Base-by-base conservation (phyloP, 495 filamentous ascomycete genomes). In the Aspergillus panamensis region DNA sequence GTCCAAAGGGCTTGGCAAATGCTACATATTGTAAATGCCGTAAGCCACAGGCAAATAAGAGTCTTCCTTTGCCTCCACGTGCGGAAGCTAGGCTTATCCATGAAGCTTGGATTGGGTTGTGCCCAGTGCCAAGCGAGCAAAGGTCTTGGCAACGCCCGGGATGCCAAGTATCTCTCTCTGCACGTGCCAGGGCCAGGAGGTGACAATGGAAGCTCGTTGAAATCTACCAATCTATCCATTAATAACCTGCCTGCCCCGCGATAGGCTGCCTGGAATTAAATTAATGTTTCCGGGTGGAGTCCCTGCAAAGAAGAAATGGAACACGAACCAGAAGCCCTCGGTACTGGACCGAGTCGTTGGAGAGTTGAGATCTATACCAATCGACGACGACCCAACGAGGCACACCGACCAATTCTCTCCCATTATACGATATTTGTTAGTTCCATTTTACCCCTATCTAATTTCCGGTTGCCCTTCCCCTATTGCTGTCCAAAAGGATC, bases 111-210 rank as follows among this genome's bases (percentile, higher is more conserved):
- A 21, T 50, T 50, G 42, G 43, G 14, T 47, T 25, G 49, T 45
- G 30, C 29, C 32, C 44, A 19, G 53, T 35, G 53, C 53, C 53
- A 56, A 56, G 53, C 39, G 12, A 39, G 6, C 6, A 16, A 31
- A 1, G 21, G 20, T 29, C 56, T 52, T 58, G 55, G 55, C 47
- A 25, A 40, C 25, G 29, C 10, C 32, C 17, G 7, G 32, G 43
- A 39, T 37, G 45, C 55, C 52, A 54, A 57, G 55, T 29, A 14
- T 39, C 31, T 0, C 20, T 25, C 48, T 30, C 49, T 51, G 57
- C 61, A 63, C 61, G 61, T 63, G 61, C 61, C 30, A 32, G 50
- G 48, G 47, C 50, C 39, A 14, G 14, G 44, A 16, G 20, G 17
- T 25, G 33, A 42, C 51, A 40, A 53, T 53, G 51, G 51, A 20